phyloP scores from a whole-genome alignment of 805 yeast genomes.

The Lachancea mirantina region DNA sequence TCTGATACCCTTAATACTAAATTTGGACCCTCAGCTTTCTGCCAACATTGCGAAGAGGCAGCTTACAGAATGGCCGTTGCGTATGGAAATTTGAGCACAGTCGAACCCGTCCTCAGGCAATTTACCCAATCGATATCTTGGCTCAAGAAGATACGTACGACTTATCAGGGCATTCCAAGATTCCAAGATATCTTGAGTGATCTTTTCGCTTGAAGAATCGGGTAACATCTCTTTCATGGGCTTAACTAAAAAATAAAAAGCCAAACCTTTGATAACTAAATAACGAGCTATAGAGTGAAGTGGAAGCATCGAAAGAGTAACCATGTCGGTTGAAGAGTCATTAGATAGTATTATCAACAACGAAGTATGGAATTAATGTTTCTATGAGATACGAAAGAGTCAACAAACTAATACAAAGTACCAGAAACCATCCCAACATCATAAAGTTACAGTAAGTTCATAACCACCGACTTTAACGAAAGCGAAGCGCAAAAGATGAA shows the following conservation, averaged over 20 bases:
- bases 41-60: conserved; percentile 49
- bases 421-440: background rate
- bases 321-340: conserved; percentile 17
- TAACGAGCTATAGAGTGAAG: background rate
- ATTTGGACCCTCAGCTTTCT: conserved; percentile 25
- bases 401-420: background rate
- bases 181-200: conserved; percentile 22
- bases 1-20: conserved; percentile 26
- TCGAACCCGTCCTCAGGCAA: conserved; percentile 27
- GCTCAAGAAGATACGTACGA: conserved; percentile 20
- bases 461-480: background rate
- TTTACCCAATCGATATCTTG: conserved; percentile 28
- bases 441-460: conserved; percentile 13
- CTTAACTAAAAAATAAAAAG: background rate
- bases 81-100: conserved; percentile 48
- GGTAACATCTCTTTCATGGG: background rate
- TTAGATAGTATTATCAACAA: conserved; percentile 16
- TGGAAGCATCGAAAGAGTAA: background rate
- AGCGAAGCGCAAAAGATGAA: background rate
- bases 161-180: conserved; percentile 16
- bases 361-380: too few species aligned
- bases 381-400: too few species aligned
- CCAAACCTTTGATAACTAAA: background rate
- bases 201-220: too few species aligned
- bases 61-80: conserved; percentile 58